Evolutionary conservation across 2,329 filamentous ascomycete species (phyloP).

Genomic region (Penicillium digitatum): DNA sequence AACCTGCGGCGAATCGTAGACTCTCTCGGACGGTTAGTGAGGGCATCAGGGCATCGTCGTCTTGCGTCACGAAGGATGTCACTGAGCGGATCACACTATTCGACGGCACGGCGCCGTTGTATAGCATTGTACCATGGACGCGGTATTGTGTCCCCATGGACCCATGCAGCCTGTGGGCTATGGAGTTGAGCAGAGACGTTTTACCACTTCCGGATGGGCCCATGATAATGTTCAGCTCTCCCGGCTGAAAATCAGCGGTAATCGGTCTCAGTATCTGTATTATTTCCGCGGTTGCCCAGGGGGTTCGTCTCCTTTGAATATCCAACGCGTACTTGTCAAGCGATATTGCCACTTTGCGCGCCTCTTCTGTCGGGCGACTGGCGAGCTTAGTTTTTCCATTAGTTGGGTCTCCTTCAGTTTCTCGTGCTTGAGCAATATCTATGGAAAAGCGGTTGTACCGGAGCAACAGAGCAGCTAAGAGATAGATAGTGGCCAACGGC

Average conservation of each 20-base stretch:
- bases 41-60: slow-evolving; percentile 70
- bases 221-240: slow-evolving; percentile 72
- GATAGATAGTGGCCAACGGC: slow-evolving; percentile 59
- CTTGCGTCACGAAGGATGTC: slow-evolving; percentile 73
- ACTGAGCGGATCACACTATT: slow-evolving; percentile 66
- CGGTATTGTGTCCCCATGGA: slow-evolving; percentile 60
- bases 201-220: slow-evolving; percentile 75
- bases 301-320: slow-evolving; percentile 58
- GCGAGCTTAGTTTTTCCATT: slow-evolving; percentile 68
- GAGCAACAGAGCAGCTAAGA: slow-evolving; percentile 58
- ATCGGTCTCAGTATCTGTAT: slow-evolving; percentile 62
- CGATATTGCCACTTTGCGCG: slow-evolving; percentile 61
- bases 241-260: slow-evolving; percentile 63
- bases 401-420: slow-evolving; percentile 57
- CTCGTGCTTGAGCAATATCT: slow-evolving; percentile 61
- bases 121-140: slow-evolving; percentile 59
- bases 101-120: slow-evolving; percentile 66
- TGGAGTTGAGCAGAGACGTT: slow-evolving; percentile 68
- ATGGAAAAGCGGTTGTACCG: slow-evolving; percentile 65
- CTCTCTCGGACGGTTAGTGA: slow-evolving; percentile 74
- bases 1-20: slow-evolving; percentile 64
- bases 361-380: slow-evolving; percentile 50
- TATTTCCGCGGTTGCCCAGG: slow-evolving; percentile 43
- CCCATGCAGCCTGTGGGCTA: slow-evolving; percentile 64
- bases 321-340: slow-evolving; percentile 62